phyloP scores from a whole-genome alignment of 352 stramenopile species.

The Phytophthora boehmeriae region DNA sequence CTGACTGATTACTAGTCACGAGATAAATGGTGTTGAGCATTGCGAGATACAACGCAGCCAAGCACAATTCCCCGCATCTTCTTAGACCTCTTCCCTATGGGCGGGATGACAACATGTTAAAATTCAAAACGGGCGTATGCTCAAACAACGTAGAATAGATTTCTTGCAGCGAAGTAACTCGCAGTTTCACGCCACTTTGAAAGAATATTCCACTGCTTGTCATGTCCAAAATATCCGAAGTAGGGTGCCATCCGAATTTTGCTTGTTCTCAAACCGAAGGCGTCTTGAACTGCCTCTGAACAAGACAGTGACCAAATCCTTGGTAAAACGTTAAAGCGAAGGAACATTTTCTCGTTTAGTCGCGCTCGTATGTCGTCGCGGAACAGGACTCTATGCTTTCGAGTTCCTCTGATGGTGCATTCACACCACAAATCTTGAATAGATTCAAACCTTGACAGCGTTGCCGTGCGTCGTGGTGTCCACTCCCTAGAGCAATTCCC shows the following conservation, averaged over 20 bases:
- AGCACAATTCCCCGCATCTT: constrained; percentile 49
- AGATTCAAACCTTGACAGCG: constrained; percentile 23
- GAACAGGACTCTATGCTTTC: constrained; percentile 37
- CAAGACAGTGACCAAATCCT: constrained; percentile 35
- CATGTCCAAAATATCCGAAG: constrained; percentile 37
- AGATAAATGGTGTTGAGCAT: background rate
- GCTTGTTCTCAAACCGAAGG: background rate
- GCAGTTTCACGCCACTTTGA: background rate
- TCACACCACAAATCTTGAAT: constrained; percentile 9
- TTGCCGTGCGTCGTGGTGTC: constrained; percentile 15
- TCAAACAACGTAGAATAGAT: too few relatives aligned
- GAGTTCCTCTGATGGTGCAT: constrained; percentile 30
- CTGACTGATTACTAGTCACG: too few relatives aligned
- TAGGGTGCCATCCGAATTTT: constrained; percentile 32
- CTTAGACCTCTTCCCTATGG: constrained; percentile 63
- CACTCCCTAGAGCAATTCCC: too few relatives aligned
- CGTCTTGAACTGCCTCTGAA: constrained; percentile 34
- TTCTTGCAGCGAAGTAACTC: background rate
- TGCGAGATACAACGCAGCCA: background rate
- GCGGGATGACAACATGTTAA: constrained; percentile 89
- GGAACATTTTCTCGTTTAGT: constrained; percentile 49
- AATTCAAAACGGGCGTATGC: constrained; percentile 17
- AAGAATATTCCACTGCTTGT: constrained; percentile 38
- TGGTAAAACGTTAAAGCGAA: constrained; percentile 27
- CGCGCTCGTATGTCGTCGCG: constrained; percentile 39